Conservation (phyloP, 2,329 filamentous ascomycete species). For the Anthostomella pinea region DNA sequence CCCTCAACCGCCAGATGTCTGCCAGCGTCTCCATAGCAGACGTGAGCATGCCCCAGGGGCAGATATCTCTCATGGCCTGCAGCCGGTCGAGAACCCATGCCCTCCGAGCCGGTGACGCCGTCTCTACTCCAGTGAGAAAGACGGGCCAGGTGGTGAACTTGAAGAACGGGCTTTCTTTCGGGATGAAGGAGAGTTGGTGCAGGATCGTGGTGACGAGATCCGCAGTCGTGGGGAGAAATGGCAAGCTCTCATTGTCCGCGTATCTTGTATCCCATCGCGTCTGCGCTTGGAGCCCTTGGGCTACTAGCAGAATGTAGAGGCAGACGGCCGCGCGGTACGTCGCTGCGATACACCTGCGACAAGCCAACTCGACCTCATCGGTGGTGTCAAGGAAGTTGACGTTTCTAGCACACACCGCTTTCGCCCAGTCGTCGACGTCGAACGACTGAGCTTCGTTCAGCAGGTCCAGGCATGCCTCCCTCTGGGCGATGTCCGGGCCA, state of each 20-base stretch:
- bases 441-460: conserved; percentile 41
- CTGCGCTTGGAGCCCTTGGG: conserved; percentile 22
- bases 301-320: conserved; percentile 43
- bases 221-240: conserved; percentile 40
- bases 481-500: conserved; percentile 32
- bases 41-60: conserved; percentile 50
- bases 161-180: conserved; percentile 49
- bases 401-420: conserved; percentile 33
- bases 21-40: conserved; percentile 48
- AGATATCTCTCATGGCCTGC: conserved; percentile 42
- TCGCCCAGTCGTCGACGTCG: conserved; percentile 42
- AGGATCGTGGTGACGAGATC: conserved; percentile 50
- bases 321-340: conserved; percentile 47
- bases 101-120: conserved; percentile 43
- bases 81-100: conserved; percentile 51
- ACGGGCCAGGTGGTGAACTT: conserved; percentile 60
- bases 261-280: conserved; percentile 4
- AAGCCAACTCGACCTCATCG: conserved; percentile 37
- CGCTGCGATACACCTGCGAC: conserved; percentile 41
- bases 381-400: conserved; percentile 27
- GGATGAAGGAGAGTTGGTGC: conserved; percentile 47
- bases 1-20: conserved; percentile 45
- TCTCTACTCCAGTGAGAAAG: conserved; percentile 57
- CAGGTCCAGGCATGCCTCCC: conserved; percentile 37
- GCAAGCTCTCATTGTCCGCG: conserved; percentile 9